Conservation (phyloP, 169 alveolate genomes). For the Eimeria necatrix region DNA sequence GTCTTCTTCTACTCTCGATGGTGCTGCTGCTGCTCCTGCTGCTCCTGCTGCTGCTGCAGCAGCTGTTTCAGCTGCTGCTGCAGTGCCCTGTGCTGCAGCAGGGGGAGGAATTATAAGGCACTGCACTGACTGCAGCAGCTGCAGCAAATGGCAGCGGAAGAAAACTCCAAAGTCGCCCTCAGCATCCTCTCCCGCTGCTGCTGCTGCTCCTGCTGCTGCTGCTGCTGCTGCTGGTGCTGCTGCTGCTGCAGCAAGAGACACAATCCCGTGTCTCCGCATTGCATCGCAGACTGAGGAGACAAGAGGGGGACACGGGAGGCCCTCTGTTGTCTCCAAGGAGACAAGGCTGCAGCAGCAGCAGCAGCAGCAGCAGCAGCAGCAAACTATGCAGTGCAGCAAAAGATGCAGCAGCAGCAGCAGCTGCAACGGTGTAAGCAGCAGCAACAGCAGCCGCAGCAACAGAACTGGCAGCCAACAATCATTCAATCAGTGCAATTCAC, state of each 20-base stretch:
- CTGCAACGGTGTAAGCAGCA: conserved; percentile 15
- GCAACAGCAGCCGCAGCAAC: background rate
- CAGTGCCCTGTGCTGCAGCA: background rate
- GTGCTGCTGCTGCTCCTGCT: conserved; percentile 38
- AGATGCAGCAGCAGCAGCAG: background rate
- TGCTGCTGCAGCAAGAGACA: conserved; percentile 25
- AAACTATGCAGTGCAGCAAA: background rate
- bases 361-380: background rate
- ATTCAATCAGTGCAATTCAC: background rate
- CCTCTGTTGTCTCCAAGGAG: conserved; percentile 26
- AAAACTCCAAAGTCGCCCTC: background rate
- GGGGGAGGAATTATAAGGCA: conserved; percentile 14
- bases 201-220: background rate
- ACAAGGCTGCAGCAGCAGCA: conserved; percentile 16
- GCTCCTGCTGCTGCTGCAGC: conserved; percentile 63
- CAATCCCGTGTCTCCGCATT: background rate
- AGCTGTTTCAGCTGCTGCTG: conserved; percentile 2
- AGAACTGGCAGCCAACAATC: background rate
- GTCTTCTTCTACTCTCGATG: no score
- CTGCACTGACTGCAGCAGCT: conserved; percentile 55
- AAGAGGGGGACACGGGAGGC: conserved; percentile 8
- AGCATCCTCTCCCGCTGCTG: background rate
- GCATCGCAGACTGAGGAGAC: conserved; percentile 12
- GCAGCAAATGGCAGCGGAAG: conserved; percentile 33
- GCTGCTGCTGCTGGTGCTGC: background rate